Base-by-base conservation (phyloP, 768 basidiomycete species). In the Suillus bovinus region DNA sequence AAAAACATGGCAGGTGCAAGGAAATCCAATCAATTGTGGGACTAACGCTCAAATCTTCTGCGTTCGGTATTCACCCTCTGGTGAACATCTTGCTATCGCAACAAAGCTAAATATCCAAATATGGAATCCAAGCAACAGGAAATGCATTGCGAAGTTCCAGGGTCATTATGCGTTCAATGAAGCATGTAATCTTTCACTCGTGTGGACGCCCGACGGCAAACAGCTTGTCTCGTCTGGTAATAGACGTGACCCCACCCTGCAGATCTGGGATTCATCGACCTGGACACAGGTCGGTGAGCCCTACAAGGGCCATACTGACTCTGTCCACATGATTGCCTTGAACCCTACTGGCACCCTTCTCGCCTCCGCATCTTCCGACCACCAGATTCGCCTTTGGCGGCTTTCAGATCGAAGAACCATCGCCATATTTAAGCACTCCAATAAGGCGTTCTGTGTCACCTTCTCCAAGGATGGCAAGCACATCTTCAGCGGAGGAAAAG, bases 191-290 rank as follows among this genome's bases (percentile, higher is more conserved):
- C 0, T 0, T 0, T 5, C 49, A 50, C 49, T 50, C 27, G 27
- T 2, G 16, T 50, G 49, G 49, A 20, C 17, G 49, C 49, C 1
- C 16, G 49, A 50, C 29, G 49, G 49, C 8, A 50, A 17, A 29
- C 49, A 27, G 49, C 49, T 50, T 29, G 2, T 50, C 27, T 47
- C 46, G 0, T 1, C 14, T 6, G 46, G 46, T 16, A 0, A 0
- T 7, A 0, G 7, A 1, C 0, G 0, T 5, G 46, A 47, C 16
- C 22, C 22, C 3, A n/a, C 13, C n/a, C 22, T 53, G 34, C 33
- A 33, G 13, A 33, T 14, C 5, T 53, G 52, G 52, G 52, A 53
- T 53, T 4, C 52, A 14, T 14, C 52, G 1, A 34, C n/a, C 3
- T 53, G 52, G 52, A 14, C 4, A n/a, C 52, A 34, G 13, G n/a